These are phyloP conservation scores for Gonapodya sp. DNA, from an alignment of 192 early-diverging fungal species.

Conservation along the genomic window DNA sequence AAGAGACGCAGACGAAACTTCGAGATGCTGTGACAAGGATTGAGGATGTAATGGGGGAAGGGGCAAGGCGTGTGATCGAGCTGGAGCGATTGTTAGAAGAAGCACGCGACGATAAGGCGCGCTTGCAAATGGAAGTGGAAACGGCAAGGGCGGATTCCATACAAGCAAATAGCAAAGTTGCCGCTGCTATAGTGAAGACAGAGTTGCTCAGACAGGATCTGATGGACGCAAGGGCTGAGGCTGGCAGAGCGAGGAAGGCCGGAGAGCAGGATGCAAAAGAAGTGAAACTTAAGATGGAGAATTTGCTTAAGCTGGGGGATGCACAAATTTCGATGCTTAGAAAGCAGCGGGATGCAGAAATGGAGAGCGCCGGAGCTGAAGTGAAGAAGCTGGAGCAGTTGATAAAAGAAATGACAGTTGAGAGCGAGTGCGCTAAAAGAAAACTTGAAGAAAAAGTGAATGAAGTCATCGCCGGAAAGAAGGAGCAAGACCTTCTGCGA, in stretches of 20 bases:
- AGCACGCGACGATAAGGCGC: neutral
- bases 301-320: neutral
- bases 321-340: too few species aligned
- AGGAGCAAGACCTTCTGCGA: neutral
- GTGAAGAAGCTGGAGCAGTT: neutral
- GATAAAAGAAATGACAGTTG: neutral
- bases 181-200: neutral
- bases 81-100: neutral
- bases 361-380: neutral
- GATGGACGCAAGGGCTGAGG: too few species aligned
- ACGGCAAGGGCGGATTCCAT: neutral
- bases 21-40: neutral
- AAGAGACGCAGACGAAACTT: too few species aligned
- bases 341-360: neutral
- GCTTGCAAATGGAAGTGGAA: neutral
- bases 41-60: neutral
- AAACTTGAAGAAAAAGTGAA: neutral
- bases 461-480: neutral
- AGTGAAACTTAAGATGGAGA: neutral
- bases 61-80: too few species aligned
- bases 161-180: neutral
- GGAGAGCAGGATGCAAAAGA: neutral
- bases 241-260: neutral
- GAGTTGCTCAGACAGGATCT: neutral
- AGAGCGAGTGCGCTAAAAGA: too few species aligned